Base-by-base conservation (phyloP, 495 filamentous ascomycete genomes). In the Lasiosphaeria ovina region DNA sequence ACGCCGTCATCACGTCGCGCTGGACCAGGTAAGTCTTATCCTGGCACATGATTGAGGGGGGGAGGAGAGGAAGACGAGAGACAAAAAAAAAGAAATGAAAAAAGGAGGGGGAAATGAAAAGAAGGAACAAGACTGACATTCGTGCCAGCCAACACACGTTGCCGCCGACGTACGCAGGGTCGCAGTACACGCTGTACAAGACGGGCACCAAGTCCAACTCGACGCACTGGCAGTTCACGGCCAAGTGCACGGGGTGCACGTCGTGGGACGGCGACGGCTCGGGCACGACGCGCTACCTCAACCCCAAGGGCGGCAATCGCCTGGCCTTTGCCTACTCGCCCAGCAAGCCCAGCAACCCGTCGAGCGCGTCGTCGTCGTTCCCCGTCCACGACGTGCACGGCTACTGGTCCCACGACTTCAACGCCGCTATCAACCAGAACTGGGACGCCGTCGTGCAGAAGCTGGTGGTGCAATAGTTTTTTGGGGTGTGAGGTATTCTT, bases 331-430 rank as follows among this genome's bases (percentile, higher is more conserved):
- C 77, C 42, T 77, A 76, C 60, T 67, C 71, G 40, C 63, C 65
- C 35, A 61, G 34, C 51, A 67, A 62, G 55, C 75, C 76, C 9
- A 58, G 51, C 45, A 70, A 65, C 60, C 62, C 64, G 35, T 51
- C 64, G n/a, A 74, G 70, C 58, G 66, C 52, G 52, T 70, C 65
- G 36, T 76, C 66, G 14, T 57, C 57, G 35, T 65, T 80, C 38
- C 55, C 47, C 36, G 70, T 74, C 34, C 77, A 80, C 59, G 72
- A 77, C 14, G 72, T 74, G 1, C 68, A 69, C 59, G 66, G 42
- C n/a, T 77, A 78, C 68, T 79, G 76, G 76, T 63, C 68, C 16
- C 74, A 78, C 51, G 77, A 79, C 55, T 77, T 79, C 56, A 49
- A 64, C 4, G 11, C 53, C 8, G 79, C 69, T 35, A 60, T 51